Evolutionary conservation across 2,329 filamentous ascomycete species (phyloP).

Genomic region (Alternaria conjuncta): DNA sequence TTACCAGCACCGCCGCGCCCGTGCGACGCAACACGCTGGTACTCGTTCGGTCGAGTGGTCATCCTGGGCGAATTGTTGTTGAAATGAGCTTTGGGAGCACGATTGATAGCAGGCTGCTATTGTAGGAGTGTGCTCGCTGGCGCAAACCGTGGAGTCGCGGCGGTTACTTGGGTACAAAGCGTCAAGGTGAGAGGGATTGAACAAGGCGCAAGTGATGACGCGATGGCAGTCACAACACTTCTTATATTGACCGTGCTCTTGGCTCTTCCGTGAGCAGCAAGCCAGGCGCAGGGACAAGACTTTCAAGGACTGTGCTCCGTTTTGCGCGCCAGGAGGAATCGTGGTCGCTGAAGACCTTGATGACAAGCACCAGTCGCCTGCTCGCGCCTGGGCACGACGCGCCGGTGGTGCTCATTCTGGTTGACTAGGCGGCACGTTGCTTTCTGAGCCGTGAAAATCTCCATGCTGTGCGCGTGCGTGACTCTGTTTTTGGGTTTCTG

Average conservation of each 20-base stretch:
- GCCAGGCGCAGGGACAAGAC: constrained; percentile 18
- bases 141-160: not conserved
- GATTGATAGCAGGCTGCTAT: not conserved
- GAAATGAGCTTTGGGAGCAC: not conserved
- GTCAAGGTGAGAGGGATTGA: constrained; percentile 11
- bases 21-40: constrained; percentile 60
- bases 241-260: constrained; percentile 20
- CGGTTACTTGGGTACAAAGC: constrained; percentile 7
- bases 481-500: constrained; percentile 29
- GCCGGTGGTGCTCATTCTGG: constrained; percentile 24
- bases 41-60: constrained; percentile 30
- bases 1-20: constrained; percentile 78
- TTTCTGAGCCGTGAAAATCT: constrained; percentile 13
- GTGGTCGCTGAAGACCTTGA: constrained; percentile 29
- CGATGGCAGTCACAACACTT: constrained; percentile 16
- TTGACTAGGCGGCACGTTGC: constrained; percentile 14
- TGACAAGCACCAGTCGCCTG: constrained; percentile 28
- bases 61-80: constrained; percentile 14
- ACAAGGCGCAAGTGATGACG: constrained; percentile 22
- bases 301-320: constrained; percentile 13
- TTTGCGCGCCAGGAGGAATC: constrained; percentile 14
- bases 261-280: constrained; percentile 20
- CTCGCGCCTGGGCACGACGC: constrained; percentile 33
- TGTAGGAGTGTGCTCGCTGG: not conserved
- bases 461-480: constrained; percentile 25